A percentile compares a stretch with the other conserved stretches of the same genome.
These are phyloP conservation scores for Platanthera zijinensis DNA, from an alignment of 106 monocot species.

Conservation along the genomic window DNA sequence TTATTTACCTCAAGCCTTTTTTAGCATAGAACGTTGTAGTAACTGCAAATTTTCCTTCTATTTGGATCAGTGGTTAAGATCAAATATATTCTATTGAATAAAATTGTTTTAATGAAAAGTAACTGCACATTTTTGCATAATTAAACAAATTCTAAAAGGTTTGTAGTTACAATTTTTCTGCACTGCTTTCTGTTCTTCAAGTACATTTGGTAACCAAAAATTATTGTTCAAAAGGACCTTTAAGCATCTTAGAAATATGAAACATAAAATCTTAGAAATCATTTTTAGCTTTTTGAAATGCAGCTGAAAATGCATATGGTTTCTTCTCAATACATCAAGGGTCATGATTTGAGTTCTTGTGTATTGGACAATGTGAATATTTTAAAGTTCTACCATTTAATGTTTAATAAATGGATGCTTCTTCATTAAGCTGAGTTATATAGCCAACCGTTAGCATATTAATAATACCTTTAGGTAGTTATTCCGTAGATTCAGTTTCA, in stretches of 20 bases:
- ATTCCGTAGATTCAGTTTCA: too few relatives aligned
- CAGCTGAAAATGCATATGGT: neutral
- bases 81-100: neutral
- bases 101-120: neutral
- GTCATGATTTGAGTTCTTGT: neutral
- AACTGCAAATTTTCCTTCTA: neutral
- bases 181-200: neutral
- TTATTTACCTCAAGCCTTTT: neutral
- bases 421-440: too few relatives aligned
- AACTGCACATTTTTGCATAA: neutral
- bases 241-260: neutral
- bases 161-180: neutral
- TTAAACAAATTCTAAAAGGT: neutral
- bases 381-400: neutral
- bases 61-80: neutral
- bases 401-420: too few relatives aligned
- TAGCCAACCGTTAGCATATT: too few relatives aligned
- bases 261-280: neutral
- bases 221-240: neutral
- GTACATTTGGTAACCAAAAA: neutral
- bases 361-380: neutral
- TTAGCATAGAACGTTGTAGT: neutral
- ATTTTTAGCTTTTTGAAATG: neutral
- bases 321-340: neutral
- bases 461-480: too few relatives aligned